Conservation (phyloP, 768 basidiomycete species). For the Heimioporus sp. region DNA sequence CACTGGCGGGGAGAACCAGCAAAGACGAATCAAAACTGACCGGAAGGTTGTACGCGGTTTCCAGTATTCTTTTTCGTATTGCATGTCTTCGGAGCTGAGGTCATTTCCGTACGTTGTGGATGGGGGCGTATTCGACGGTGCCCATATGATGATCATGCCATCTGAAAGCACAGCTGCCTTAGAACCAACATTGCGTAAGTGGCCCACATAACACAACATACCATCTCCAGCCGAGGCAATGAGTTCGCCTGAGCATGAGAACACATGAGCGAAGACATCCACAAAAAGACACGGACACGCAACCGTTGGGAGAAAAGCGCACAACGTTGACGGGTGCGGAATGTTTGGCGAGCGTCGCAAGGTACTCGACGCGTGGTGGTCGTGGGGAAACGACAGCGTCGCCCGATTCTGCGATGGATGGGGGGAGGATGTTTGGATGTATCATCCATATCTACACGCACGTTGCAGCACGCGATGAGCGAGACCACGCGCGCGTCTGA, state of each 20-base stretch:
- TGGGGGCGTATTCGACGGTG: conserved; percentile 72
- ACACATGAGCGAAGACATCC: conserved; percentile 1
- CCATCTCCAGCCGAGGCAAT: conserved; percentile 98
- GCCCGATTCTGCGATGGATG: conserved; percentile 44
- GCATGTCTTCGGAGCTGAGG: conserved; percentile 69
- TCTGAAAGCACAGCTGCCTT: conserved; percentile 45
- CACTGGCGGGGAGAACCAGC: background rate
- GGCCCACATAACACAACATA: conserved; percentile 36
- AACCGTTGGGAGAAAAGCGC: conserved; percentile 94
- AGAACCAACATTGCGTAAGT: conserved; percentile 1
- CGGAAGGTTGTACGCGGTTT: conserved; percentile 82
- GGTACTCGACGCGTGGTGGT: conserved; percentile 91
- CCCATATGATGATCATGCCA: conserved; percentile 97
- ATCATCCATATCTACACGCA: conserved; percentile 83
- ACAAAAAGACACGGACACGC: conserved; percentile 20
- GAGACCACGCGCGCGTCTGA: conserved; percentile 11
- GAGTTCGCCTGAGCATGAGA: conserved; percentile 61
- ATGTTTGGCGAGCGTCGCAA: conserved; percentile 90
- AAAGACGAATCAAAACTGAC: conserved; percentile 37
- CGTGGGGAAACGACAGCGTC: conserved; percentile 39
- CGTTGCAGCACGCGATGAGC: conserved; percentile 6
- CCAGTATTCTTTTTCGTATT: conserved; percentile 95
- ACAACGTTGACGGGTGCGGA: conserved; percentile 96
- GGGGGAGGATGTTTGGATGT: conserved; percentile 82
- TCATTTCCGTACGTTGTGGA: conserved; percentile 81